phyloP scores from a whole-genome alignment of 257 asterid species.

The Nicotiana obtusifolia region DNA sequence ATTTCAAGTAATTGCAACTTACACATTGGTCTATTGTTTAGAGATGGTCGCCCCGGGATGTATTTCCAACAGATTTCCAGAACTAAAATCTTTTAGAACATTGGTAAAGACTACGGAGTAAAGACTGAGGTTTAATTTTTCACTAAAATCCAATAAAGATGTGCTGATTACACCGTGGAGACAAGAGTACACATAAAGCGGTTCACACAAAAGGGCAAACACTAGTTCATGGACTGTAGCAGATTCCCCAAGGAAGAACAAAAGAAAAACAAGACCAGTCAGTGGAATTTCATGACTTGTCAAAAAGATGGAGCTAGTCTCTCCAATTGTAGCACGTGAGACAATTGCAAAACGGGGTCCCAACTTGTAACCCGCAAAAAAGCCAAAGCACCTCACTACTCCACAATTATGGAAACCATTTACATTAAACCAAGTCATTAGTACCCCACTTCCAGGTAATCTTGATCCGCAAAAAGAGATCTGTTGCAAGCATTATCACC shows the following conservation, averaged over 20 bases:
- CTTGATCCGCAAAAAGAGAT: not conserved
- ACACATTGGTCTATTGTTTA: too few relatives aligned
- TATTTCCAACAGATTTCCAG: too few relatives aligned
- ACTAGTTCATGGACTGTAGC: not conserved
- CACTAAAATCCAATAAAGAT: not conserved
- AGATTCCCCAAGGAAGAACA: not conserved
- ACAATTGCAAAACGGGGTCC: not conserved
- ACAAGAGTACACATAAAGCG: not conserved
- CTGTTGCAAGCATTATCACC: not conserved
- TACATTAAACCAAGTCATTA: not conserved
- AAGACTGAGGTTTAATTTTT: not conserved
- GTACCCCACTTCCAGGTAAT: not conserved
- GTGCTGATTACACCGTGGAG: not conserved
- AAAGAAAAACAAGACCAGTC: not conserved
- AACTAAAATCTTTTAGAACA: too few relatives aligned
- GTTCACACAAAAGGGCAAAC: not conserved
- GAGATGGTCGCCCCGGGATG: too few relatives aligned
- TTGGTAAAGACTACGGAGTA: not conserved
- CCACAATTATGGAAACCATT: not conserved
- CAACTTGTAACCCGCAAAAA: not conserved
- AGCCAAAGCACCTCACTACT: not conserved
- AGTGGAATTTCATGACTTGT: not conserved
- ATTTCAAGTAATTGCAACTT: too few relatives aligned
- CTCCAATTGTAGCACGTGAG: not conserved
- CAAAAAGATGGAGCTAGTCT: not conserved